Evolutionary conservation across 352 stramenopile species (phyloP).

Genomic region (Phytopythium vexans): DNA sequence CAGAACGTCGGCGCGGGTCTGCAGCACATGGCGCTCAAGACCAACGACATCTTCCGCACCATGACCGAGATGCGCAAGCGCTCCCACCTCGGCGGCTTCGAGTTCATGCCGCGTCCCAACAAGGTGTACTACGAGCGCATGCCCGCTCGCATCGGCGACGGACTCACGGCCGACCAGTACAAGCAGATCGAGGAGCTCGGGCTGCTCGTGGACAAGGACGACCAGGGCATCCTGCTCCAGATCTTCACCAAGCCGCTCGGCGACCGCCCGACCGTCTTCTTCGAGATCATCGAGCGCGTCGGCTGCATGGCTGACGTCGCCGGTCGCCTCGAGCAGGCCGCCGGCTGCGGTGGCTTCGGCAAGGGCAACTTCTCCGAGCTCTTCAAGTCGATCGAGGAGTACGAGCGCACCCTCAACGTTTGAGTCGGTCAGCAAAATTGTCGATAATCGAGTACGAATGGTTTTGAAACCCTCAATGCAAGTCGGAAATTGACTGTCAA

Average conservation of each 20-base stretch:
- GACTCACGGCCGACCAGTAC: constrained; percentile 86
- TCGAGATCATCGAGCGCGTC: constrained; percentile 93
- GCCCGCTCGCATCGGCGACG: constrained; percentile 71
- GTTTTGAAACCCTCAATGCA: not conserved
- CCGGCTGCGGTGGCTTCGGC: constrained; percentile 85
- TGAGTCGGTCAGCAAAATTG: not conserved
- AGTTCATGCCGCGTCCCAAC: constrained; percentile 85
- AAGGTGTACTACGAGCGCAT: constrained; percentile 91
- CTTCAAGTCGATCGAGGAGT: constrained; percentile 92
- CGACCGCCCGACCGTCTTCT: constrained; percentile 87
- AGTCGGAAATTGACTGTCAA: too few relatives aligned
- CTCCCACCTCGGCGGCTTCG: constrained; percentile 69
- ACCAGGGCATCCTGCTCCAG: constrained; percentile 91
- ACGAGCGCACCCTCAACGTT: constrained; percentile 82
- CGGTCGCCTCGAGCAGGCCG: constrained; percentile 72
- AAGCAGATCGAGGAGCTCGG: constrained; percentile 91
- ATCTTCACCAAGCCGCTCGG: constrained; percentile 91
- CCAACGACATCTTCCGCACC: constrained; percentile 94
- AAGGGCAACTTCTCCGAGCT: constrained; percentile 92
- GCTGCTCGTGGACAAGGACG: constrained; percentile 93
- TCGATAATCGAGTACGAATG: not conserved
- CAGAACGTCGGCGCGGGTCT: constrained; percentile 94
- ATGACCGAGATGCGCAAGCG: constrained; percentile 82
- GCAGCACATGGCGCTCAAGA: constrained; percentile 97
- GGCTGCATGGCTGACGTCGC: constrained; percentile 80